phyloP scores from a whole-genome alignment of 257 asterid species.

The Solanum sejunctum region DNA sequence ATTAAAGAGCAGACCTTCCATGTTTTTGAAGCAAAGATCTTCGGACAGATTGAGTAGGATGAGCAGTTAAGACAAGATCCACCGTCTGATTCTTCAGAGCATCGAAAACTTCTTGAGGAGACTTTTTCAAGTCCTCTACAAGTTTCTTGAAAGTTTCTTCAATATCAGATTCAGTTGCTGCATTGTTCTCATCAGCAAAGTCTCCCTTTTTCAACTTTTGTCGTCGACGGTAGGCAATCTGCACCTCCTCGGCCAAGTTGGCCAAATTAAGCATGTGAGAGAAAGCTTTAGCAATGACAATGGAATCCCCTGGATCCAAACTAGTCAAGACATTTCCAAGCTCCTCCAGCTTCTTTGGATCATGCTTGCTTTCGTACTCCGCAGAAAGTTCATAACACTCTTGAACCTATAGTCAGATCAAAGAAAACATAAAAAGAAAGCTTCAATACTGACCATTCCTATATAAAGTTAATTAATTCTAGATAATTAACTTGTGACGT shows the following conservation, averaged over 20 bases:
- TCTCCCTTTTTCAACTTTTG: conserved; percentile 33
- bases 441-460: not conserved
- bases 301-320: conserved; percentile 44
- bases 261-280: conserved; percentile 48
- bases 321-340: conserved; percentile 29
- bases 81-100: conserved; percentile 41
- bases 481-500: not conserved
- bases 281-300: conserved; percentile 37
- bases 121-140: conserved; percentile 24
- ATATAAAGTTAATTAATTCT: not conserved
- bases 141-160: conserved; percentile 44
- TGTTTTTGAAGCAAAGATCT: conserved; percentile 45
- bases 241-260: conserved; percentile 46
- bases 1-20: conserved; percentile 19
- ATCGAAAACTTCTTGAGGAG: conserved; percentile 38
- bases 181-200: conserved; percentile 31
- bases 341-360: conserved; percentile 33
- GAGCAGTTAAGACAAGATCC: conserved; percentile 43
- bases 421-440: not conserved
- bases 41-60: conserved; percentile 38
- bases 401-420: conserved; percentile 19
- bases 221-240: conserved; percentile 33
- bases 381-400: conserved; percentile 45
- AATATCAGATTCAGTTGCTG: conserved; percentile 38
- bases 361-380: conserved; percentile 24